These are phyloP conservation scores for Sphaerulina vaccinii DNA, from an alignment of 2,329 filamentous ascomycete species.

Conservation along the genomic window DNA sequence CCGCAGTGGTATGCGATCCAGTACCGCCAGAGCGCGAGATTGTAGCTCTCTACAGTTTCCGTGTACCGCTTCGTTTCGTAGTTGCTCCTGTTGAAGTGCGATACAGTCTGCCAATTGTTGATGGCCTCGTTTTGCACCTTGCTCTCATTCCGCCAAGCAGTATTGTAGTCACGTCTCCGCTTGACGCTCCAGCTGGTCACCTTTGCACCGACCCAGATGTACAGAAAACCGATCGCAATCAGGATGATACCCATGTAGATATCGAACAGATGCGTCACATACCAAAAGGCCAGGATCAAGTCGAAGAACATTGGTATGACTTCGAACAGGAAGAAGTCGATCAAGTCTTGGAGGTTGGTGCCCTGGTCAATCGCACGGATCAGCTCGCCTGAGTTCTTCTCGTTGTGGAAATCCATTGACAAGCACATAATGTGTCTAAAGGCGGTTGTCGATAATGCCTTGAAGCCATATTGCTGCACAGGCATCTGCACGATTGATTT, in stretches of 20 bases:
- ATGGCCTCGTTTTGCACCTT: conserved; percentile 59
- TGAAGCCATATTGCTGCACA: conserved; percentile 58
- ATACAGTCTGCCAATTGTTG: conserved; percentile 60
- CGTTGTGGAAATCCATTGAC: conserved; percentile 68
- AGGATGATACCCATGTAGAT: conserved; percentile 57
- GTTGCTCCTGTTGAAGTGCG: conserved; percentile 57
- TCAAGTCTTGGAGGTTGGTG: conserved; percentile 56
- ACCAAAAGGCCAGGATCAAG: conserved; percentile 59
- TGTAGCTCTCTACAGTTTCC: conserved; percentile 40
- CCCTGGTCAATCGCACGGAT: conserved; percentile 66
- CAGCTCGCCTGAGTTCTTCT: conserved; percentile 63
- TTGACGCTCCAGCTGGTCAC: conserved; percentile 42
- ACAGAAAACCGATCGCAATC: conserved; percentile 48
- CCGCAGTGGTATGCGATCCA: conserved; percentile 36
- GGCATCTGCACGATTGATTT: conserved; percentile 54
- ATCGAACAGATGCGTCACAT: conserved; percentile 63
- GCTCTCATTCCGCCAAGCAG: conserved; percentile 48
- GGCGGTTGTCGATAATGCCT: conserved; percentile 58
- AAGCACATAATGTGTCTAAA: conserved; percentile 69
- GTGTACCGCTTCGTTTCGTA: conserved; percentile 56
- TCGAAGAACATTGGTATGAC: conserved; percentile 63
- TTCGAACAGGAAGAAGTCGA: conserved; percentile 60
- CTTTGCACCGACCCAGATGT: conserved; percentile 53
- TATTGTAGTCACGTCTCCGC: conserved; percentile 32
- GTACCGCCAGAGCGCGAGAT: conserved; percentile 32